phyloP scores from a whole-genome alignment of 176 grass and related monocot species.

The Carex littledalei region DNA sequence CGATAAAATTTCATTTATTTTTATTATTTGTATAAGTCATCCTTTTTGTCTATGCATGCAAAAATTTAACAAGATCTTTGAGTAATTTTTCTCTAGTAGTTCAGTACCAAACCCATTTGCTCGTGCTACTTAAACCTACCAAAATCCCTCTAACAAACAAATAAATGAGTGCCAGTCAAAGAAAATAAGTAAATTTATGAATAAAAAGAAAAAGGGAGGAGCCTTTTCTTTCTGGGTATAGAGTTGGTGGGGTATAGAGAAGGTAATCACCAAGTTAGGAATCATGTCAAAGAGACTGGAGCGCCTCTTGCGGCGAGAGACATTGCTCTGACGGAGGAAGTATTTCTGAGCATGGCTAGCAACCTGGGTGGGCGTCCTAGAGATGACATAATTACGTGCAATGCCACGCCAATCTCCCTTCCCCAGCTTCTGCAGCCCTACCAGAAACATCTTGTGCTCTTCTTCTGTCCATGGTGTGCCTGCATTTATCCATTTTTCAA shows the following conservation, averaged over 20 bases:
- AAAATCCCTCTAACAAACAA: constrained; percentile 37
- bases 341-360: constrained; percentile 97
- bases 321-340: constrained; percentile 80
- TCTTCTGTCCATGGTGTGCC: constrained; percentile 96
- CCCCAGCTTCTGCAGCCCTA: constrained; percentile 80
- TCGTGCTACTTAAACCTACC: constrained; percentile 13
- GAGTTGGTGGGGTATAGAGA: background rate
- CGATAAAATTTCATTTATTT: too few relatives aligned
- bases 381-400: constrained; percentile 68
- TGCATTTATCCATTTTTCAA: constrained; percentile 11
- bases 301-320: constrained; percentile 71
- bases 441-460: constrained; percentile 78
- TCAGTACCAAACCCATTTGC: constrained; percentile 23
- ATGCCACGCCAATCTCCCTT: constrained; percentile 96
- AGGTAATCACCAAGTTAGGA: constrained; percentile 44
- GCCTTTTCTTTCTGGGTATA: background rate
- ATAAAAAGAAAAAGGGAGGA: background rate
- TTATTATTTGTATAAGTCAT: too few relatives aligned
- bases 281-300: constrained; percentile 95
- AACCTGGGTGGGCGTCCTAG: constrained; percentile 86
- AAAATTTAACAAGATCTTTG: background rate
- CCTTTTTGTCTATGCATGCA: too few relatives aligned
- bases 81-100: constrained; percentile 34
- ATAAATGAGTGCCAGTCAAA: constrained; percentile 12
- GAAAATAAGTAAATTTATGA: background rate